phyloP scores from a whole-genome alignment of 2,329 filamentous ascomycete species.

The Fusarium sp. region DNA sequence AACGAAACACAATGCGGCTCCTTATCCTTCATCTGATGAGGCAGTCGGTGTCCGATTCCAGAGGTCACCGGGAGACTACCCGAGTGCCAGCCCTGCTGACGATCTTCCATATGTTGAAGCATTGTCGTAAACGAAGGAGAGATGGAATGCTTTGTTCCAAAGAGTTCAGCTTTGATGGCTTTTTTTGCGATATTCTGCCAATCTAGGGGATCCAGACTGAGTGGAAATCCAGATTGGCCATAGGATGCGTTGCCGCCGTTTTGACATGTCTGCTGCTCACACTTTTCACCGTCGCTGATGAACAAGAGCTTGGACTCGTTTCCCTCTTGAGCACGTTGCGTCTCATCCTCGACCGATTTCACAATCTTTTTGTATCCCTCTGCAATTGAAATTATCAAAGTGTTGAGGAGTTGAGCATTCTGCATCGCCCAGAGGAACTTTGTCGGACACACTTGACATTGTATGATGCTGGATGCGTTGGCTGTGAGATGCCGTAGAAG shows the following conservation, averaged over 20 bases:
- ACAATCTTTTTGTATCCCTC: slow-evolving; percentile 40
- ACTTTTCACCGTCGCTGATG: slow-evolving; percentile 18
- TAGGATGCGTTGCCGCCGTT: background rate
- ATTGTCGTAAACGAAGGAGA: slow-evolving; percentile 15
- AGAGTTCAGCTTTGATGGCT: slow-evolving; percentile 34
- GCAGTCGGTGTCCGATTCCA: slow-evolving; percentile 7
- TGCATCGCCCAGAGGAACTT: slow-evolving; percentile 43
- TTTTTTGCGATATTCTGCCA: slow-evolving; percentile 36
- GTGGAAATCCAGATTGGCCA: background rate
- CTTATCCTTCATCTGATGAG: slow-evolving; percentile 25
- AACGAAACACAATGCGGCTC: slow-evolving; percentile 39
- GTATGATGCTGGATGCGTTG: slow-evolving; percentile 26
- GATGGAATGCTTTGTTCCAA: slow-evolving; percentile 1
- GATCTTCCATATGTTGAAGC: slow-evolving; percentile 40
- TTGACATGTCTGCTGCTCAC: background rate
- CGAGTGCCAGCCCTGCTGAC: slow-evolving; percentile 39
- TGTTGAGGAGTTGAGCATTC: slow-evolving; percentile 40
- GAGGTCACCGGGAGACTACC: slow-evolving; percentile 11
- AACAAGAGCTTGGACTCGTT: slow-evolving; percentile 27
- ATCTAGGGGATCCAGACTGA: slow-evolving; percentile 29
- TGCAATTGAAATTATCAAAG: slow-evolving; percentile 37
- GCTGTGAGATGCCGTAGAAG: slow-evolving; percentile 29
- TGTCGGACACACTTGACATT: slow-evolving; percentile 36
- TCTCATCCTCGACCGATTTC: slow-evolving; percentile 33
- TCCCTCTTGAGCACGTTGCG: slow-evolving; percentile 22